These are phyloP conservation scores for Rhododendron vialii DNA, from an alignment of 148 eudicot species.

Conservation along the genomic window DNA sequence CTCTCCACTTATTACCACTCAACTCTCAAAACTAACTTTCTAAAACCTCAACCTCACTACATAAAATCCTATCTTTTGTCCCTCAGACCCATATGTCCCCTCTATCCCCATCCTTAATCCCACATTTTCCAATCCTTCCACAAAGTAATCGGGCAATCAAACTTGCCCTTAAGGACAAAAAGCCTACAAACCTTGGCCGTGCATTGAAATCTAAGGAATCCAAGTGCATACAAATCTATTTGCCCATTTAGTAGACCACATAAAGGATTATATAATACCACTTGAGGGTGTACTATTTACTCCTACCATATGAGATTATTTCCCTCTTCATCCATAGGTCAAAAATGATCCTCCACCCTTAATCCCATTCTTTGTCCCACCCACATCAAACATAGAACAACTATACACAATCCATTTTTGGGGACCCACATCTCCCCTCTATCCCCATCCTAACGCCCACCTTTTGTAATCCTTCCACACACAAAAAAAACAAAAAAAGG, in stretches of 20 bases:
- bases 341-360: neutral
- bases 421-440: neutral
- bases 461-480: neutral
- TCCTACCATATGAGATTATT: neutral
- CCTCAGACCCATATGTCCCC: neutral
- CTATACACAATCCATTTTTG: too few species aligned
- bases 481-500: neutral
- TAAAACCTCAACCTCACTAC: too few species aligned
- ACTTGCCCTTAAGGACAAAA: neutral
- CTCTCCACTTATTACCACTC: too few species aligned
- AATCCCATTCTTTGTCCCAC: neutral
- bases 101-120: neutral
- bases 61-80: neutral
- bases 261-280: neutral
- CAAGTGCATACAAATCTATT: neutral
- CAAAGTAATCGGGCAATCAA: neutral
- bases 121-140: neutral
- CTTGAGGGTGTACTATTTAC: neutral
- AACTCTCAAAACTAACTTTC: too few species aligned
- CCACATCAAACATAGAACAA: neutral
- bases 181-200: neutral
- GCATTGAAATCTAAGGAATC: neutral
- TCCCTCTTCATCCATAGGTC: neutral
- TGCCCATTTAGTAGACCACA: neutral
- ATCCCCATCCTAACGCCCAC: neutral